Base-by-base conservation (phyloP, 2,329 filamentous ascomycete genomes). In the Ophiocordyceps camponoti-floridani region DNA sequence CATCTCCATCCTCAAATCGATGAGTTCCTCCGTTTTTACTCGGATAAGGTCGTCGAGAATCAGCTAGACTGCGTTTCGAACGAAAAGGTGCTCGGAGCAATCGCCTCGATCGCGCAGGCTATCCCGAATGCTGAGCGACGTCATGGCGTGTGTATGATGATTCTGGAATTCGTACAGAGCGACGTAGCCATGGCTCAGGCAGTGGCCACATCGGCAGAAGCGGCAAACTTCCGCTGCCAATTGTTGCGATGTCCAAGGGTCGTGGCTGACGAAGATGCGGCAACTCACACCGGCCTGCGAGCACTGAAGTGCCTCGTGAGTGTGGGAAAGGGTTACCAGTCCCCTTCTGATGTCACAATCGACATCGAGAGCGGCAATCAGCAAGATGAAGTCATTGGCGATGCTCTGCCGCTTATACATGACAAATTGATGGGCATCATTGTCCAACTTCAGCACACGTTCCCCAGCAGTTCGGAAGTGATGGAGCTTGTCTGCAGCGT, bases 81-180 rank as follows among this genome's bases (percentile, higher is more conserved):
- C 54, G 83, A 88, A 54, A 77, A 76, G 51, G 73, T 89, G 1
- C 68, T 86, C 5, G 77, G 81, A 38, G 84, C 77, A 2, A 83
- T 91, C 50, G 75, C 83, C 9, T 78, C 77, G 9, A 79, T 91
- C 40, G 72, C 87, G 28, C 83, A 91, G 59, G 82, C 82, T 9
- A 67, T 85, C 10, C 63, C 73, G 1, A 69, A 75, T 2, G 70
- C 79, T 43, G 61, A 65, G 19, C 63, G 66, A 14, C 77, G 77
- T 49, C 58, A 73, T 2, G 57, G 57, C 28, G 70, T 73, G 33
- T 66, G 82, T 30, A 64, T 70, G 47, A 67, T 70, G 45, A 63
- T 89, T 26, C 63, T 85, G 30, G 57, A 65, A 7, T 75, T 79
- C 46, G 64, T 87, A 30, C 72, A 78, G 42, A 56, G 64, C 26